A percentile compares a stretch with the other conserved stretches of the same genome.
Conservation (phyloP, 2,329 filamentous ascomycete species). For the Trichoderma breve region DNA sequence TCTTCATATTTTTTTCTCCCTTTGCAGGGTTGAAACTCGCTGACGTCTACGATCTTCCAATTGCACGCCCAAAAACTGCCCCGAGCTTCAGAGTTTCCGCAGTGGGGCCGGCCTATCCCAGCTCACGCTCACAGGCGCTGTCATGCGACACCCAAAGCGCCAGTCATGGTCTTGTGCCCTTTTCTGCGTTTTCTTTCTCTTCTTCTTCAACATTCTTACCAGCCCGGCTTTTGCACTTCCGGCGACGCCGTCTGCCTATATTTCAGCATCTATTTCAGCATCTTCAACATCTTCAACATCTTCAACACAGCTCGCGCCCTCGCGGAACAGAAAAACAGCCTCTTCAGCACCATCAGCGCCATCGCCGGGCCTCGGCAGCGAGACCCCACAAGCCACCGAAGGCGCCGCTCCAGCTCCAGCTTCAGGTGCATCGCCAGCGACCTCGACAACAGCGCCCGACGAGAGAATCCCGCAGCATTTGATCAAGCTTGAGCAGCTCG, state of each 20-base stretch:
- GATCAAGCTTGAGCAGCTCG: background rate
- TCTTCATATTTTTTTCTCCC: background rate
- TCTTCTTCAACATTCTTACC: background rate
- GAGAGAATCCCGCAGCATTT: background rate
- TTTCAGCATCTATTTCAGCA: background rate
- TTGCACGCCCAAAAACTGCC: background rate
- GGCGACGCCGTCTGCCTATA: background rate
- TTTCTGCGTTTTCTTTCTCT: background rate
- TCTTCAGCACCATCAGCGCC: background rate
- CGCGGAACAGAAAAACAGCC: background rate
- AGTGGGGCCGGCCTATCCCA: constrained; percentile 1
- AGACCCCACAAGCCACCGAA: constrained; percentile 8
- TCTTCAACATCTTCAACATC: background rate
- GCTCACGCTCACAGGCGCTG: background rate
- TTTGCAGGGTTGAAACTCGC: background rate
- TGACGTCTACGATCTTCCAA: constrained; percentile 6
- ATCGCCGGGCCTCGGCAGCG: constrained; percentile 1
- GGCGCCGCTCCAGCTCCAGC: constrained; percentile 13
- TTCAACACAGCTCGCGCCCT: background rate
- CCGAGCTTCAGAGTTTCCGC: background rate
- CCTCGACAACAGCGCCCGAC: background rate
- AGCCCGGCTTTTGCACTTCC: background rate
- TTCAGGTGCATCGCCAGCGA: constrained; percentile 7
- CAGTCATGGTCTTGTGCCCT: background rate
- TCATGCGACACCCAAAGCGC: constrained; percentile 15